Percentiles rank a stretch among this genome's conserved stretches.
Evolutionary conservation across 2,329 filamentous ascomycete genomes (phyloP).

Genomic region (Fusarium tanahbumbuense): DNA sequence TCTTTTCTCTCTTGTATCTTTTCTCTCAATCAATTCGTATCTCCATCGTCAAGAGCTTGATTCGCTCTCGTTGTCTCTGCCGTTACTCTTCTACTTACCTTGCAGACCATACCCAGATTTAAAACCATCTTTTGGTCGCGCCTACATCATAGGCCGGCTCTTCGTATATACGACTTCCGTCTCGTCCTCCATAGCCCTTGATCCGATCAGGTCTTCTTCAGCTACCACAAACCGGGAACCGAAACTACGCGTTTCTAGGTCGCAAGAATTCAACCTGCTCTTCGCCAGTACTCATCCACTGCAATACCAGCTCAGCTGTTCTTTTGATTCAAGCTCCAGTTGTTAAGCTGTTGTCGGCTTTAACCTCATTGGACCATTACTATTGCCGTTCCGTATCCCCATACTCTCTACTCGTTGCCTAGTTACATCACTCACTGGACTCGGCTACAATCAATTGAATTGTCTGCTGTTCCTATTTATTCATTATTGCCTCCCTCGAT

Average conservation of each 20-base stretch:
- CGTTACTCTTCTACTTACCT: conserved; percentile 27
- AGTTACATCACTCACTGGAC: conserved; percentile 19
- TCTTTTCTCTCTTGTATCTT: conserved; percentile 22
- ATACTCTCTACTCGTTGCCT: conserved; percentile 9
- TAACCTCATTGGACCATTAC: conserved; percentile 3
- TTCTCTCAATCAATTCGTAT: conserved; percentile 24
- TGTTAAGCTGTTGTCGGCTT: conserved; percentile 27
- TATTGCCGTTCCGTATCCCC: conserved; percentile 22
- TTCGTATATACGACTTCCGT: conserved; percentile 41
- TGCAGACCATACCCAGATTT: not conserved
- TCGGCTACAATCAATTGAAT: conserved; percentile 30
- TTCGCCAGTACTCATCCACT: conserved; percentile 20
- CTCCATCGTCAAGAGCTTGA: conserved; percentile 9
- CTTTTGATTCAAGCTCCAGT: conserved; percentile 15
- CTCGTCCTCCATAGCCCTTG: conserved; percentile 28
- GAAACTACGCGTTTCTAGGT: conserved; percentile 12
- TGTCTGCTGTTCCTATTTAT: conserved; percentile 5
- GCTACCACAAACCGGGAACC: conserved; percentile 20
- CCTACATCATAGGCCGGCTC: conserved; percentile 22
- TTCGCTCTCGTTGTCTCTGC: conserved; percentile 16
- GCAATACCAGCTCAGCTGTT: conserved; percentile 9
- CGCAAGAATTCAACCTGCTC: conserved; percentile 9
- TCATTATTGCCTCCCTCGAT: conserved; percentile 12
- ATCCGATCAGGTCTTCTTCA: conserved; percentile 27
- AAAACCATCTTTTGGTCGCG: not conserved